phyloP scores from a whole-genome alignment of 192 early-diverging fungal genomes.

The Coemansia sp. region DNA sequence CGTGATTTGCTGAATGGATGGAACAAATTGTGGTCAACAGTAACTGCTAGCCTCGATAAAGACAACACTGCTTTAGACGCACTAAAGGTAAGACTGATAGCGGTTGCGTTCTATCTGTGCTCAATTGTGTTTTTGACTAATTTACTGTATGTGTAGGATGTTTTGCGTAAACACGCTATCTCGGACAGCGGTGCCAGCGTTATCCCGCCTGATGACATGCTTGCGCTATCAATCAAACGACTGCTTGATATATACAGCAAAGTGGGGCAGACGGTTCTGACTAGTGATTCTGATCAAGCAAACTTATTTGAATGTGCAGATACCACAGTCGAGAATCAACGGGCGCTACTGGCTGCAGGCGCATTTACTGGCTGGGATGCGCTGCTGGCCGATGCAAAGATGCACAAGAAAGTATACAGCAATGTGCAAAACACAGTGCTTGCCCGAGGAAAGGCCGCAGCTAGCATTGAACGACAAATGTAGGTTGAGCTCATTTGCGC shows the following conservation, averaged over 20 bases:
- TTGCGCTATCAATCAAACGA: slow-evolving; percentile 39
- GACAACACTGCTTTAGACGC: slow-evolving; percentile 19
- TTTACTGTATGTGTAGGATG: slow-evolving; percentile 7
- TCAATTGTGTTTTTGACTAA: not conserved
- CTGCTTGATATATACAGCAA: slow-evolving; percentile 21
- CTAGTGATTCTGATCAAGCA: not conserved
- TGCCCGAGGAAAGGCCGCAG: slow-evolving; percentile 9
- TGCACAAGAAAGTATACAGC: not conserved
- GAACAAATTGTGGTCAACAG: slow-evolving; percentile 27
- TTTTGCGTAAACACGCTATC: slow-evolving; percentile 7
- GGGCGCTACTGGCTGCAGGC: slow-evolving; percentile 21
- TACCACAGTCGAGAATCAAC: not conserved
- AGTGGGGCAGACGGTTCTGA: not conserved
- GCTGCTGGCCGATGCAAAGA: slow-evolving; percentile 28
- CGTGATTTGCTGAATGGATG: slow-evolving; percentile 28
- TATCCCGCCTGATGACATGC: slow-evolving; percentile 34
- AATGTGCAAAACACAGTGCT: slow-evolving; percentile 2
- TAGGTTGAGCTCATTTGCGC: slow-evolving; percentile 13
- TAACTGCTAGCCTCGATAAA: slow-evolving; percentile 15
- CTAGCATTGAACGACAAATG: slow-evolving; percentile 29
- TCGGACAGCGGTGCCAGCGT: slow-evolving; percentile 9
- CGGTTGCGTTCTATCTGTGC: not conserved
- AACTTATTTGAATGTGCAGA: not conserved
- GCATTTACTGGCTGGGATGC: slow-evolving; percentile 44
- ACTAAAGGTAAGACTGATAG: slow-evolving; percentile 18